Base-by-base conservation (phyloP, 2,329 filamentous ascomycete genomes). In the Penicillium concentricum region DNA sequence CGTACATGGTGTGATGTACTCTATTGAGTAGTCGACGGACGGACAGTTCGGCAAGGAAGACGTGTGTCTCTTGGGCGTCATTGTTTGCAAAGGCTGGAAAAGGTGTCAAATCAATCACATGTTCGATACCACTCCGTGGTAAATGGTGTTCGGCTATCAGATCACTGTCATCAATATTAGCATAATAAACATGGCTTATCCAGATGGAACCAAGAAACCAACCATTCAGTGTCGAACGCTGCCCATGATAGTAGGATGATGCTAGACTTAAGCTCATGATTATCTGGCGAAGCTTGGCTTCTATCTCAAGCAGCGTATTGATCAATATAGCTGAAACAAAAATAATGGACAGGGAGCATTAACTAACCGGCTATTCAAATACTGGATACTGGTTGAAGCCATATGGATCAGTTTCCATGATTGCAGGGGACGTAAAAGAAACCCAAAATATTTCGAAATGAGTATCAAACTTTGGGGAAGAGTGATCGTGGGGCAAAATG, bases 321-420 rank as follows among this genome's bases (percentile, higher is more conserved):
- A 16, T 41, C 7, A 48, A 16, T 22, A 22, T n/a, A 7, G 5
- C 5, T 24, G 18, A 7, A 24, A 22, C n/a, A 24, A 28, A 20
- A 6, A 24, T 4, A n/a, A 18, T 12, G 5, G 9, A 26, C 3
- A n/a, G n/a, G 6, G 20, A 5, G 18, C 0, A 46, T 35, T 6
- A n/a, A 48, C 51, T 18, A 15, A 54, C 51, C 51, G 43, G 35
- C 52, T 54, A 28, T 54, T 54, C 28, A 54, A 28, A 50, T 54
- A 54, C 24, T 55, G 52, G n/a, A 55, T 55, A 35, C 52, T 55
- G 9, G 52, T 55, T 4, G 52, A 55, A 30, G 52, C 52, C 52
- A 55, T 51, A 16, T 55, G 46, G 12, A 55, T 51, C 32, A 55
- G 16, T 18, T 55, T 55, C 52, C 52, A 55, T 13, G 52, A 55